These are phyloP conservation scores for Thelonectria discophora DNA, from an alignment of 2,329 filamentous ascomycete species.

Conservation along the genomic window DNA sequence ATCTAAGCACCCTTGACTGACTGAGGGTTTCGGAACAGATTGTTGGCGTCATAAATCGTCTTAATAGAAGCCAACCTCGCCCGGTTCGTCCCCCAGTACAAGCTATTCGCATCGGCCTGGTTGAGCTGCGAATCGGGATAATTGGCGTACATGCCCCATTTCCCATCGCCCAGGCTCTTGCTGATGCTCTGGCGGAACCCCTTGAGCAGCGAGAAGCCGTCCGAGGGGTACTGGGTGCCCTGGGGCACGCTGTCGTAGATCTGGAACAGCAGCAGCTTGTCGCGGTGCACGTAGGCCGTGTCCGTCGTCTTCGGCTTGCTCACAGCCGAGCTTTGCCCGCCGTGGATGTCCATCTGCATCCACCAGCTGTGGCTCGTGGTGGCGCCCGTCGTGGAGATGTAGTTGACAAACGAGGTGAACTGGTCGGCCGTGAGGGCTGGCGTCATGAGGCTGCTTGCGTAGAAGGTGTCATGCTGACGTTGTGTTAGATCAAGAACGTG, in stretches of 20 bases:
- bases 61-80: conserved; percentile 48
- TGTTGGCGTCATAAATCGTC: conserved; percentile 46
- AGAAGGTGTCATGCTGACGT: conserved; percentile 43
- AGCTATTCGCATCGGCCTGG: conserved; percentile 44
- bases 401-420: conserved; percentile 41
- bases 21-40: conserved; percentile 53
- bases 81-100: conserved; percentile 52
- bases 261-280: conserved; percentile 61
- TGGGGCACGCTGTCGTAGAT: conserved; percentile 53
- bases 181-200: conserved; percentile 48
- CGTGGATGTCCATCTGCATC: conserved; percentile 46
- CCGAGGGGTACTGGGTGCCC: conserved; percentile 42
- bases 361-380: conserved; percentile 38
- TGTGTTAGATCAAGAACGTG: conserved; percentile 2
- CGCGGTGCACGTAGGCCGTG: conserved; percentile 52
- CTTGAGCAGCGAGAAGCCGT: conserved; percentile 47
- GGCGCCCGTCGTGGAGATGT: conserved; percentile 30
- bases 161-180: conserved; percentile 34
- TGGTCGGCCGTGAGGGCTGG: conserved; percentile 33
- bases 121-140: conserved; percentile 51
- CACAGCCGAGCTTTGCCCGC: conserved; percentile 49
- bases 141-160: conserved; percentile 54
- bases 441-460: conserved; percentile 43
- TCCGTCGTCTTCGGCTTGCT: conserved; percentile 41
- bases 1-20: conserved; percentile 20